phyloP scores from a whole-genome alignment of 1,139 yeast genomes.

The Yamadazyma spencermartinsiae region DNA sequence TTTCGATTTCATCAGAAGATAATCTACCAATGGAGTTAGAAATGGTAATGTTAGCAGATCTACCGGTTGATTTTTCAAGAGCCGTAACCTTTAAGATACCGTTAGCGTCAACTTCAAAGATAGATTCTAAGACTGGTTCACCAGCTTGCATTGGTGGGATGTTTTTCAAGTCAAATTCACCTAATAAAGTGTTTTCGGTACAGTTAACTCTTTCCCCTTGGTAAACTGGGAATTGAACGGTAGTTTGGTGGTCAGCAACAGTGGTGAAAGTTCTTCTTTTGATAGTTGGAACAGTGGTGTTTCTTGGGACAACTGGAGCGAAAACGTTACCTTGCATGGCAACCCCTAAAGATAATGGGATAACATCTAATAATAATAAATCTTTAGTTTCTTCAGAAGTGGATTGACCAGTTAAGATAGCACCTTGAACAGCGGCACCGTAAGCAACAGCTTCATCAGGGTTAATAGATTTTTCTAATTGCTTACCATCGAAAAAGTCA shows the following conservation, averaged over 20 bases:
- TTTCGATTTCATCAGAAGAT: constrained; percentile 95
- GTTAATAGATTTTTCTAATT: constrained; percentile 92
- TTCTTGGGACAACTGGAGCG: constrained; percentile 96
- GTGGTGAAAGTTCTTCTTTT: constrained; percentile 97
- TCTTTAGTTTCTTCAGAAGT: constrained; percentile 72
- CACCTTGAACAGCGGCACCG: constrained; percentile 99
- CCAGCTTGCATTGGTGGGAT: constrained; percentile 99
- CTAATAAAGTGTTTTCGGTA: constrained; percentile 91
- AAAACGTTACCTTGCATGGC: constrained; percentile 98
- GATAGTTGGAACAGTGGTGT: constrained; percentile 95
- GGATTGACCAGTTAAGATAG: constrained; percentile 67
- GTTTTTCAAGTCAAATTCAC: constrained; percentile 93
- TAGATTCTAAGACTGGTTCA: constrained; percentile 95
- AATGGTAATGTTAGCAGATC: constrained; percentile 99
- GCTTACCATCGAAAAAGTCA: constrained; percentile 97
- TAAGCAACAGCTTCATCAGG: constrained; percentile 99
- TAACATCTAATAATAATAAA: constrained; percentile 82
- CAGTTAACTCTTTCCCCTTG: constrained; percentile 98
- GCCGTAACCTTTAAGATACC: constrained; percentile 99
- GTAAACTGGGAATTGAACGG: constrained; percentile 91
- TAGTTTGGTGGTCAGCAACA: constrained; percentile 96
- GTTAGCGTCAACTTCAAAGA: constrained; percentile 91
- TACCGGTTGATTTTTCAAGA: constrained; percentile 98
- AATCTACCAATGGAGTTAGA: constrained; percentile 99
- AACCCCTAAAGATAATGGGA: constrained; percentile 93